These are phyloP conservation scores for Pestalotiopsis sp. DNA, from an alignment of 2,329 filamentous ascomycete genomes.

Conservation along the genomic window DNA sequence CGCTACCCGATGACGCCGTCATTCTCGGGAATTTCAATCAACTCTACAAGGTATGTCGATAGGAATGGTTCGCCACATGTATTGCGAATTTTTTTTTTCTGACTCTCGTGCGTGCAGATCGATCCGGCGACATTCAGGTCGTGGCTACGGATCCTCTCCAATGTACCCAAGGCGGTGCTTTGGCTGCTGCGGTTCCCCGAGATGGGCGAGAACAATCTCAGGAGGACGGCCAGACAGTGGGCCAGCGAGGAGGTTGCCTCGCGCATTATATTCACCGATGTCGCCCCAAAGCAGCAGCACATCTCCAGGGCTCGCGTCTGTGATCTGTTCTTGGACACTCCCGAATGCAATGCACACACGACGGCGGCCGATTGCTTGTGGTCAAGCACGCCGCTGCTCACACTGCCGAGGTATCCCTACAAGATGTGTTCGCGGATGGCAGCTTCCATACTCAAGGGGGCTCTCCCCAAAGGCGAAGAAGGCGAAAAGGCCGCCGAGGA, in stretches of 20 bases:
- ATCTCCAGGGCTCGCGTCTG: constrained; percentile 90
- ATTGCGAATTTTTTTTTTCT: not conserved
- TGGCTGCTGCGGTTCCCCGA: constrained; percentile 98
- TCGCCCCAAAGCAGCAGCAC: constrained; percentile 92
- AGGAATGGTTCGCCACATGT: not conserved
- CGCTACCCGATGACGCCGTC: constrained; percentile 78
- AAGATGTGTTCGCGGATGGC: constrained; percentile 99
- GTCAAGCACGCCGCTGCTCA: constrained; percentile 92
- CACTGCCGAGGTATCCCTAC: constrained; percentile 87
- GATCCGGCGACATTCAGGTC: constrained; percentile 95
- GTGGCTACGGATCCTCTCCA: constrained; percentile 89
- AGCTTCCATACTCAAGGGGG: constrained; percentile 89
- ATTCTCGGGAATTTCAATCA: constrained; percentile 99
- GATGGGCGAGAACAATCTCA: constrained; percentile 83
- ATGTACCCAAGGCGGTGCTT: constrained; percentile 83
- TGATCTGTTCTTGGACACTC: constrained; percentile 94
- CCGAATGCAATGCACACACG: constrained; percentile 97
- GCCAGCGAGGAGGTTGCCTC: constrained; percentile 82
- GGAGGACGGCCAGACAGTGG: constrained; percentile 80
- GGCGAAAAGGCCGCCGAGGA: constrained; percentile 72
- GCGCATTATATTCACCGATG: constrained; percentile 92
- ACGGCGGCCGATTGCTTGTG: constrained; percentile 95
- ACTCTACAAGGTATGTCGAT: constrained; percentile 80
- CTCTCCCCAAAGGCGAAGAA: constrained; percentile 73
- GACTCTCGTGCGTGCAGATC: constrained; percentile 61